Evolutionary conservation across 2,329 filamentous ascomycete genomes (phyloP), one percentile per base, ranked within the genome.

Genomic region (Fusarium liriodendri): DNA sequence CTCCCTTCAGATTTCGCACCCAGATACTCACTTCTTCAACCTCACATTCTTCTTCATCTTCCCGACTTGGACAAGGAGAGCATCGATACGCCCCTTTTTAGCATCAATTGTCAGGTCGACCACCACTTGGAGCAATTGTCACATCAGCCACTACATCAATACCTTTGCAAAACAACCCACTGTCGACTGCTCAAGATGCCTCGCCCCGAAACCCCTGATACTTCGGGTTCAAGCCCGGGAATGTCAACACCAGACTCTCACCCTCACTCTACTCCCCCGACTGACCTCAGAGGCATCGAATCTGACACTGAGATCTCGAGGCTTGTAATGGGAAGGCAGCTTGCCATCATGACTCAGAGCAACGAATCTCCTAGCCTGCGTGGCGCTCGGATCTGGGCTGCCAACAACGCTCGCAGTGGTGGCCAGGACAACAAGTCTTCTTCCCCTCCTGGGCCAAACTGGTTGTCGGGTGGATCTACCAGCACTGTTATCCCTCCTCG

Each of bases 171-270:
- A 8, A 29, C 7, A 29, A 18, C 16, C 2, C 25, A 18, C 27
- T 25, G 14, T 27, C 42, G 14, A 18, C 47, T 11, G 18, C 16
- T 27, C 25, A 52, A 52, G 16, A 52, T 64, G 62, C 9, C 62
- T 45, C 25, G 20, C 4, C 50, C 62, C 4, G 22, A 29, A 20
- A 64, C 62, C 14, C 62, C 62, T 16, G 35, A 42, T 5, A 45
- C 35, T 14, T 20, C 62, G 55, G 70, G 69, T 40, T 67, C 65
- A 35, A 75, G 72, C 20, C 58, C 69, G 45, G 52, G 59, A 18
- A 38, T 32, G n/a, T 13, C n/a, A 22, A 64, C 62, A 2, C 62
- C 62, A 13, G 33, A 25, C 37, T 64, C 62, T 33, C 62, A 45
- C 6, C 5, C 25, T 55, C 47, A 33, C 37, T 42, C 57, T 20